Conservation (phyloP, 1,284 basidiomycete genomes). For the Cryptococcus sp. region DNA sequence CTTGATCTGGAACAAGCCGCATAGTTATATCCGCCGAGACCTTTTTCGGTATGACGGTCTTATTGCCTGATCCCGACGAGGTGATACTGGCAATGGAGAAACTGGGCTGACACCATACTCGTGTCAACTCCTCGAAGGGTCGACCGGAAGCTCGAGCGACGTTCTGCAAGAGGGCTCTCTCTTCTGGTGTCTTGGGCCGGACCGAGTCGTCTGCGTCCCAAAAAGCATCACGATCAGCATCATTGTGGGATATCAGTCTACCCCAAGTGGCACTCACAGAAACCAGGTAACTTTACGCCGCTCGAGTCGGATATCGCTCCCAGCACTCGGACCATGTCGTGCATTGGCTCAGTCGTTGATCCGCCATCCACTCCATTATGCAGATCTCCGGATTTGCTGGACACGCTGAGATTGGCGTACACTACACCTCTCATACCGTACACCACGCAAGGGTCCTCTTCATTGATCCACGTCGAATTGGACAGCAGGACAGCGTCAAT, state of each 20-base stretch:
- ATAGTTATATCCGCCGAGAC: conserved; percentile 81
- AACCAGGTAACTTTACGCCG: conserved; percentile 73
- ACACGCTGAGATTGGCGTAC: conserved; percentile 60
- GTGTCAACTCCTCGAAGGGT: conserved; percentile 66
- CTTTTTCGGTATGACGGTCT: conserved; percentile 79
- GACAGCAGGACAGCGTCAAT: conserved; percentile 81
- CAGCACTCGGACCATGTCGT: conserved; percentile 86
- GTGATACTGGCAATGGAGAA: conserved; percentile 51
- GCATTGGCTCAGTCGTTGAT: conserved; percentile 82
- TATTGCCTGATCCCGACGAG: conserved; percentile 45
- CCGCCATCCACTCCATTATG: conserved; percentile 83
- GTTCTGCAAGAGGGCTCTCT: conserved; percentile 67
- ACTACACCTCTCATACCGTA: conserved; percentile 93
- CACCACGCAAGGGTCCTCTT: conserved; percentile 91
- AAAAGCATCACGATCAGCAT: conserved; percentile 7
- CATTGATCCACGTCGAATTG: conserved; percentile 97
- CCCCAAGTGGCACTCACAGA: conserved; percentile 64
- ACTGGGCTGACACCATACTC: conserved; percentile 66
- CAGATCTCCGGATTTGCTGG: conserved; percentile 56
- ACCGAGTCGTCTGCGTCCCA: conserved; percentile 68
- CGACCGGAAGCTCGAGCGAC: conserved; percentile 67
- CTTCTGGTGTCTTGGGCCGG: conserved; percentile 65
- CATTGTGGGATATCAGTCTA: background rate
- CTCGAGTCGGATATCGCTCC: conserved; percentile 67
- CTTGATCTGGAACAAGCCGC: conserved; percentile 87